These are phyloP conservation scores for Chlamydomonas sp. DNA, from an alignment of 139 green algal genomes.

Conservation along the genomic window DNA sequence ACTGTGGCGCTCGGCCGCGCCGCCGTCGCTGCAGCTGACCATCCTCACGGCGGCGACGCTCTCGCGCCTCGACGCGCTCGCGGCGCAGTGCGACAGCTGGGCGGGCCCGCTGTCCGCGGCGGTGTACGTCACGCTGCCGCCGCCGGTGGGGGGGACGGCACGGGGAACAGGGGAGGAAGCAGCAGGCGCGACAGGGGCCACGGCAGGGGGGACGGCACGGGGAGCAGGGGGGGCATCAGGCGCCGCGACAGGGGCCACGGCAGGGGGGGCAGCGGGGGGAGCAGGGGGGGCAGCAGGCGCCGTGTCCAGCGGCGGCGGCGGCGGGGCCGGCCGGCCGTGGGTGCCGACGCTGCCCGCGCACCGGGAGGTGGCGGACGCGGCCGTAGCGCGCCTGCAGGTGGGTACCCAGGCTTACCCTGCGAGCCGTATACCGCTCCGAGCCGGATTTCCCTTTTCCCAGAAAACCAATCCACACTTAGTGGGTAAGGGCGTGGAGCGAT, in stretches of 20 bases:
- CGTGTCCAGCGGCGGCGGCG: too few species aligned
- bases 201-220: not conserved
- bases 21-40: slow-evolving; percentile 14
- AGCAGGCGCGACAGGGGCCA: not conserved
- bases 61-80: slow-evolving; percentile 28
- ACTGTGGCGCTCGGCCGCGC: slow-evolving; percentile 18
- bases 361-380: too few species aligned
- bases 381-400: too few species aligned
- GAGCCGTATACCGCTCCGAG: too few species aligned
- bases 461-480: too few species aligned
- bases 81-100: slow-evolving; percentile 36
- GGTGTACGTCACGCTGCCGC: slow-evolving; percentile 33
- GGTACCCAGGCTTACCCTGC: too few species aligned
- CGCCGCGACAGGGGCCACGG: not conserved
- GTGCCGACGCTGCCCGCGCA: too few species aligned
- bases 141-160: not conserved
- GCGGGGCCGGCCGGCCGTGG: too few species aligned
- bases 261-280: not conserved
- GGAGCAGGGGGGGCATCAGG: not conserved
- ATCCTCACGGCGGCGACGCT: slow-evolving; percentile 31
- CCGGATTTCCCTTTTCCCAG: too few species aligned
- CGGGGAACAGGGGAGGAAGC: not conserved
- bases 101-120: slow-evolving; percentile 30
- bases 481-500: too few species aligned
- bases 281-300: not conserved